Evolutionary conservation across 768 basidiomycete genomes (phyloP), one percentile per base, ranked within the genome.

Genomic region (Suillus occidentalis): DNA sequence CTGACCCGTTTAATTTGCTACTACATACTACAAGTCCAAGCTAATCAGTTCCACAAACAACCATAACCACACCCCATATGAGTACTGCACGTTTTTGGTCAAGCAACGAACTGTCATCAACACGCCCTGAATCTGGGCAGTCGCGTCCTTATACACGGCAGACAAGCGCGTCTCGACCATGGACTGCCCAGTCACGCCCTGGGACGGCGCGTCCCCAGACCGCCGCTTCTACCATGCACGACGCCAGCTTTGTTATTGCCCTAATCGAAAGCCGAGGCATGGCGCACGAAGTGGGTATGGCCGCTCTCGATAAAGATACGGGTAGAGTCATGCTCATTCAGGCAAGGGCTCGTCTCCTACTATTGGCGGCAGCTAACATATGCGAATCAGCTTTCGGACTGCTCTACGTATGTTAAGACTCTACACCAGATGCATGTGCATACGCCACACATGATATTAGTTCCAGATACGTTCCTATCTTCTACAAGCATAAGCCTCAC

Each of bases 401-500:
- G 90, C 64, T 88, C 92, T 63, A 95, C 94, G 16, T 96, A 94
- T 67, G 89, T 94, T 65, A 95, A 95, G 75, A 92, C 92, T 0
- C 76, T 95, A 22, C 91, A 94, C 71, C 92, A 94, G 67, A 87
- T 94, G 86, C 88, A 92, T 70, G 74, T 93, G 12, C 89, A 94
- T 68, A 80, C 78, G 6, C 95, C 95, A 0, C 81, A 76, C 13
- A 79, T 89, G 28, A 81, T 97, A 43, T 81, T 97, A 20, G 86
- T 96, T 25, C 94, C 94, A 2, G 92, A 95, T 72, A 94, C 90
- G 0, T 92, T 90, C 72, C 70, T 93, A 42, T 85, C 89, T 18
- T 70, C 83, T 0, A 73, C 82, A n/a, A 89, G 89, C 70, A 76
- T 77, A 9, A 78, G 82, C 1, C 68, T 81, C 25, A 42, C 31